These are phyloP conservation scores for Claviceps sp. DNA, from an alignment of 2,329 filamentous ascomycete species.

Conservation along the genomic window DNA sequence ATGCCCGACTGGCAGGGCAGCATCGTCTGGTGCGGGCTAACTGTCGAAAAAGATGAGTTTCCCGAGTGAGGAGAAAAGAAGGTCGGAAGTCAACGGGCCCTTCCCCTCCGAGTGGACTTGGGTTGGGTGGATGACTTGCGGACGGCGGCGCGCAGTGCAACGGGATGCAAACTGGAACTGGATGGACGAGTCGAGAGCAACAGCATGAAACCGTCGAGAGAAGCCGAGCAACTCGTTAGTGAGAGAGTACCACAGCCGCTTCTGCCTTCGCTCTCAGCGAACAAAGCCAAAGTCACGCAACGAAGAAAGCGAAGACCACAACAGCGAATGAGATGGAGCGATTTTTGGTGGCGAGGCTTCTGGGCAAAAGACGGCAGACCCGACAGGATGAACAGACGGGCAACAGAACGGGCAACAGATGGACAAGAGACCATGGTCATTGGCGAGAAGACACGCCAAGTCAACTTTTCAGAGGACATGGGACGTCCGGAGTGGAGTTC, in stretches of 20 bases:
- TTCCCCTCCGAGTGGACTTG: background rate
- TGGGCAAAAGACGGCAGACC: too few relatives aligned
- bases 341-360: too few relatives aligned
- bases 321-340: background rate
- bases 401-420: too few relatives aligned
- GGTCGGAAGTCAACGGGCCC: background rate
- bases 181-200: background rate
- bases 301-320: background rate
- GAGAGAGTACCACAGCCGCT: background rate
- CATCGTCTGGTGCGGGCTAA: constrained; percentile 1
- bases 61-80: constrained; percentile 1
- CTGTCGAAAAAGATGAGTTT: background rate
- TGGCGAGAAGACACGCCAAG: too few relatives aligned
- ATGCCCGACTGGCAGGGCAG: background rate
- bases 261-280: too few relatives aligned
- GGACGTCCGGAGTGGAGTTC: too few relatives aligned
- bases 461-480: too few relatives aligned
- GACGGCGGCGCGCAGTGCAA: background rate
- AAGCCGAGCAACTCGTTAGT: background rate
- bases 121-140: background rate
- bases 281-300: too few relatives aligned
- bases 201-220: background rate
- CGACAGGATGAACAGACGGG: too few relatives aligned
- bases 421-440: too few relatives aligned
- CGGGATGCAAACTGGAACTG: background rate